Base-by-base conservation (phyloP, 2,329 filamentous ascomycete species). In the Hypoxylon sp. region DNA sequence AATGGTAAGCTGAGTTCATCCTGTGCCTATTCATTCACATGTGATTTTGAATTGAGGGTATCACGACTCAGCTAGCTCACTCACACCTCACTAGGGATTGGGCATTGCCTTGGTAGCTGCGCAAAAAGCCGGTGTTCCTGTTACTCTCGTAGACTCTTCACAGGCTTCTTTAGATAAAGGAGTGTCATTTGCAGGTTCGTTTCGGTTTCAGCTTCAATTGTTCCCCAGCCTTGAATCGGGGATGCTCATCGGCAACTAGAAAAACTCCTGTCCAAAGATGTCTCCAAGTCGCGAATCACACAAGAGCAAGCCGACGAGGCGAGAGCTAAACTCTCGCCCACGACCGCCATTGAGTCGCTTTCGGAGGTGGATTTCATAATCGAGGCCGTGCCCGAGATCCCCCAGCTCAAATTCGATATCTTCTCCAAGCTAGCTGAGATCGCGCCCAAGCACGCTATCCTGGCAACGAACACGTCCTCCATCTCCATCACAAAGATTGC, bases 401-500 rank as follows among this genome's bases (percentile, higher is more conserved):
- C 89, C 29, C 78, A 87, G 41, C 82, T 99, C 59, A 99, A 99
- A 75, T 85, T 86, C 60, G 84, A 86, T 60, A 95, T 99, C 61
- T 99, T 99, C 75, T 77, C 83, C 59, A 81, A 88, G 66, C 81
- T 99, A 7, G 91, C 92, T 5, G 76, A 89, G 64, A 86, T 96
- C 62, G 92, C 89, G 62, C 87, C 91, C 7, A 78, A 86, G 42
- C 91, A 97, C 68, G 85, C 94, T 51, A 90, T 99, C 64, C 83
- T 99, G 25, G 93, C 94, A 4, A 99, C 94, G 57, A 99, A 99
- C 77, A 99, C 94, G 5, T 96, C 91, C n/a, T 96, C 91, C 55
- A 99, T 99, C 69, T 93, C 90, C 54, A 97, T 99, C 71, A 99
- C 94, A 31, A 89, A 88, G 68, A 97, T 99, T 65, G 94, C 94